These are phyloP conservation scores for Eimeria zaria DNA, from an alignment of 169 alveolate genomes.

Conservation along the genomic window DNA sequence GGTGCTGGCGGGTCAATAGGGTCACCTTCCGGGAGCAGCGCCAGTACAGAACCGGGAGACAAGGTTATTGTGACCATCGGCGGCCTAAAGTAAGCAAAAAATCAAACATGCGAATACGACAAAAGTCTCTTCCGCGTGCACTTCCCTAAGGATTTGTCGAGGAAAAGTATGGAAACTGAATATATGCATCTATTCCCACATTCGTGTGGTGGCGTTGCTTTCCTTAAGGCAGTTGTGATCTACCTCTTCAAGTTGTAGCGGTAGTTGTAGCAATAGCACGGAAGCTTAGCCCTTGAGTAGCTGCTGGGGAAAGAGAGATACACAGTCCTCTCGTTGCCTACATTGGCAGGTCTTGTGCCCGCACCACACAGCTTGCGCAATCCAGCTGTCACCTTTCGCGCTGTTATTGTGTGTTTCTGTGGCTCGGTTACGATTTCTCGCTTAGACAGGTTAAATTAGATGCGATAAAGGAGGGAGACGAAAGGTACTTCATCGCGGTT, in stretches of 20 bases:
- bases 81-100: conserved; percentile 44
- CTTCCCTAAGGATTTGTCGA: no score
- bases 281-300: neutral
- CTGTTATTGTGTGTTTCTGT: neutral
- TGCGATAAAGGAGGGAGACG: conserved; percentile 43
- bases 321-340: neutral
- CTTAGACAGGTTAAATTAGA: conserved; percentile 57
- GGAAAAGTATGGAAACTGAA: no score
- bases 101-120: no score
- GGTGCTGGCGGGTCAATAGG: conserved; percentile 13
- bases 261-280: neutral
- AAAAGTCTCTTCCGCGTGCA: no score
- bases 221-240: neutral
- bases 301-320: no score
- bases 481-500: conserved; percentile 72
- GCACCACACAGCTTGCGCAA: neutral
- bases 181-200: neutral
- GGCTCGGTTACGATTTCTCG: neutral
- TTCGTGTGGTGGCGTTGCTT: no score
- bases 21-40: neutral
- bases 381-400: neutral
- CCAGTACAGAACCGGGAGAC: conserved; percentile 32
- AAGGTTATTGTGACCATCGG: conserved; percentile 41
- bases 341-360: neutral
- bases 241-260: neutral